Conservation (phyloP, 2,329 filamentous ascomycete genomes). For the Pseudogymnoascus sp. region DNA sequence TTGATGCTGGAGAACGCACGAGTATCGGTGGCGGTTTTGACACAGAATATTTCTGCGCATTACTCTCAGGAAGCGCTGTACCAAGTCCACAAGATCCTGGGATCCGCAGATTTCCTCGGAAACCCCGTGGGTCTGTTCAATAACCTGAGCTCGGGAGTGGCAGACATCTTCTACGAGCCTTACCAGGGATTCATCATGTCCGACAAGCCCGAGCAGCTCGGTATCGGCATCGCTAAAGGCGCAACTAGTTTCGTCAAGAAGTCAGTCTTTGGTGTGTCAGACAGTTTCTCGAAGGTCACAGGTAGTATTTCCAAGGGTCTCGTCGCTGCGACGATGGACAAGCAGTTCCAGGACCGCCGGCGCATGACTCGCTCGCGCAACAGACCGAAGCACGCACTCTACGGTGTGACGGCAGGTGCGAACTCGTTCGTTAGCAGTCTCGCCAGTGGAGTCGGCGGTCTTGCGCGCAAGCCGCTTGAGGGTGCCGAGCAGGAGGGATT, state of each 20-base stretch:
- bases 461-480: constrained; percentile 88
- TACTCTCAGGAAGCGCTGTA: constrained; percentile 95
- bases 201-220: constrained; percentile 89
- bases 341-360: constrained; percentile 94
- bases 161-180: constrained; percentile 97
- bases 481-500: constrained; percentile 94
- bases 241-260: constrained; percentile 98
- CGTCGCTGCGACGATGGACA: constrained; percentile 90
- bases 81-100: constrained; percentile 94
- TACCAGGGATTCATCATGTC: constrained; percentile 97
- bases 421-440: constrained; percentile 91
- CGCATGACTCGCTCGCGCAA: constrained; percentile 91
- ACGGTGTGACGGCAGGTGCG: constrained; percentile 89
- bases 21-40: constrained; percentile 74
- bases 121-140: constrained; percentile 98
- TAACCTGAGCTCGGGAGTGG: constrained; percentile 93
- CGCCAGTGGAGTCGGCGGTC: constrained; percentile 84
- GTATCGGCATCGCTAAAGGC: constrained; percentile 89
- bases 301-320: constrained; percentile 95
- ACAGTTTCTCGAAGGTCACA: constrained; percentile 96
- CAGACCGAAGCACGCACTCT: constrained; percentile 91
- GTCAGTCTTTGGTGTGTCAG: constrained; percentile 92
- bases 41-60: constrained; percentile 82
- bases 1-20: constrained; percentile 92
- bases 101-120: constrained; percentile 92